Evolutionary conservation across 2,329 filamentous ascomycete species (phyloP).

Genomic region (Phaeoacremonium minimum): DNA sequence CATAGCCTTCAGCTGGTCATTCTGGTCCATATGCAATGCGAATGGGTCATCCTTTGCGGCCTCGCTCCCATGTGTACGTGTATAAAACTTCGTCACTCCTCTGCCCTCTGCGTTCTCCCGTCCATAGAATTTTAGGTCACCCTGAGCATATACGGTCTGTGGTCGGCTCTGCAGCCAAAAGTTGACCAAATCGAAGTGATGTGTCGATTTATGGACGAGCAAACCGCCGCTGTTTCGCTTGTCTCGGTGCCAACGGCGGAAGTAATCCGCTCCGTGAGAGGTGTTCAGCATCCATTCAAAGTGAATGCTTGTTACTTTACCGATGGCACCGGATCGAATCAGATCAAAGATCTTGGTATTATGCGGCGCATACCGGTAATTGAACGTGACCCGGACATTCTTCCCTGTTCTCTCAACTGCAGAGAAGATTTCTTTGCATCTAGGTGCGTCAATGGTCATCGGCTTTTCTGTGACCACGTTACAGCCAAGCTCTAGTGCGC

Average conservation of each 20-base stretch:
- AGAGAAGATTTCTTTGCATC: slow-evolving; percentile 49
- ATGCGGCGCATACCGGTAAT: slow-evolving; percentile 63
- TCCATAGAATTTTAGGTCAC: slow-evolving; percentile 57
- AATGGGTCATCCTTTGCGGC: slow-evolving; percentile 52
- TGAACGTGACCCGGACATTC: slow-evolving; percentile 55
- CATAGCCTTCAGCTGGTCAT: slow-evolving; percentile 50
- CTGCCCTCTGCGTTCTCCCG: slow-evolving; percentile 55
- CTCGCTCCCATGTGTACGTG: slow-evolving; percentile 44
- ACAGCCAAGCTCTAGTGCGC: slow-evolving; percentile 54
- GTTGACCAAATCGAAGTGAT: slow-evolving; percentile 61
- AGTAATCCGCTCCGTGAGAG: slow-evolving; percentile 58
- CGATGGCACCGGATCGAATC: slow-evolving; percentile 49
- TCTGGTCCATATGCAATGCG: slow-evolving; percentile 49
- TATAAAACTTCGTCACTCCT: slow-evolving; percentile 46
- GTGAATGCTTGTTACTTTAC: slow-evolving; percentile 51
- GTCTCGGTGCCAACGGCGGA: slow-evolving; percentile 60
- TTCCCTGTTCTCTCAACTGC: slow-evolving; percentile 44
- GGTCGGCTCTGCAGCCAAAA: slow-evolving; percentile 57
- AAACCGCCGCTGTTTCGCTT: slow-evolving; percentile 56
- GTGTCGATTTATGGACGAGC: slow-evolving; percentile 58
- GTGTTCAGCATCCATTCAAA: slow-evolving; percentile 64
- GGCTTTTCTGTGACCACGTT: slow-evolving; percentile 62
- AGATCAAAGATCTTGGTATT: slow-evolving; percentile 56
- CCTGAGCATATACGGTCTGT: slow-evolving; percentile 52
- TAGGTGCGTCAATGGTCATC: slow-evolving; percentile 57